Percentiles rank a stretch among this genome's conserved stretches.
These are phyloP conservation scores for Hirschfeldia incana DNA, from an alignment of 345 rosid species.

Conservation along the genomic window DNA sequence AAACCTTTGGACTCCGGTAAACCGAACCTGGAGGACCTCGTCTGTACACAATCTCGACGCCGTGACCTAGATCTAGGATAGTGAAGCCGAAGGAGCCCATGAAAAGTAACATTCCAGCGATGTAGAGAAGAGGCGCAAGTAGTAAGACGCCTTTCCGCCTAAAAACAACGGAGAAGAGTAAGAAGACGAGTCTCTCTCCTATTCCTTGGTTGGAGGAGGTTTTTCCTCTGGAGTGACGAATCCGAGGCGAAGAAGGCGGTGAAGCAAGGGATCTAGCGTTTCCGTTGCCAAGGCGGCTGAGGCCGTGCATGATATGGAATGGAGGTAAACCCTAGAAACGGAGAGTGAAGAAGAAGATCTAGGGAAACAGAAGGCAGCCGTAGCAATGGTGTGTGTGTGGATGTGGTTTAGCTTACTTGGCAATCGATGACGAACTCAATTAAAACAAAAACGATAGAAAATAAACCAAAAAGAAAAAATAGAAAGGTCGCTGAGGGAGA, in stretches of 20 bases:
- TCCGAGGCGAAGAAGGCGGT: slow-evolving; percentile 84
- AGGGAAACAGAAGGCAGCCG: not conserved
- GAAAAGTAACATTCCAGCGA: slow-evolving; percentile 77
- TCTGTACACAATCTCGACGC: slow-evolving; percentile 56
- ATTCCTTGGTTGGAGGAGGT: slow-evolving; percentile 41
- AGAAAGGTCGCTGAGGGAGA: not conserved
- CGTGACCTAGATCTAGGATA: slow-evolving; percentile 57
- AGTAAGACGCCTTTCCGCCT: slow-evolving; percentile 71
- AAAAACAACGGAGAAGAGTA: slow-evolving; percentile 64
- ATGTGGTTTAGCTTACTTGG: not conserved
- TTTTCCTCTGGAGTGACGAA: slow-evolving; percentile 62
- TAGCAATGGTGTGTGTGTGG: not conserved
- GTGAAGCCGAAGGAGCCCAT: slow-evolving; percentile 88
- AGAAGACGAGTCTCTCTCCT: slow-evolving; percentile 54
- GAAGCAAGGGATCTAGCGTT: slow-evolving; percentile 54
- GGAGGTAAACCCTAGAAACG: slow-evolving; percentile 31
- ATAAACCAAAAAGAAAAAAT: not conserved
- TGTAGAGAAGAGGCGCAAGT: slow-evolving; percentile 84
- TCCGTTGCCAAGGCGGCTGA: slow-evolving; percentile 80
- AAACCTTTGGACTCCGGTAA: slow-evolving; percentile 86
- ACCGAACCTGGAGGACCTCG: slow-evolving; percentile 72
- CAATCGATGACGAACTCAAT: not conserved
- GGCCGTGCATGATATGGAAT: slow-evolving; percentile 58
- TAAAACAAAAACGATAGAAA: not conserved
- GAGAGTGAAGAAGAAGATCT: slow-evolving; percentile 8